phyloP scores from a whole-genome alignment of 2,329 filamentous ascomycete species.

The Cladosporium sp. region DNA sequence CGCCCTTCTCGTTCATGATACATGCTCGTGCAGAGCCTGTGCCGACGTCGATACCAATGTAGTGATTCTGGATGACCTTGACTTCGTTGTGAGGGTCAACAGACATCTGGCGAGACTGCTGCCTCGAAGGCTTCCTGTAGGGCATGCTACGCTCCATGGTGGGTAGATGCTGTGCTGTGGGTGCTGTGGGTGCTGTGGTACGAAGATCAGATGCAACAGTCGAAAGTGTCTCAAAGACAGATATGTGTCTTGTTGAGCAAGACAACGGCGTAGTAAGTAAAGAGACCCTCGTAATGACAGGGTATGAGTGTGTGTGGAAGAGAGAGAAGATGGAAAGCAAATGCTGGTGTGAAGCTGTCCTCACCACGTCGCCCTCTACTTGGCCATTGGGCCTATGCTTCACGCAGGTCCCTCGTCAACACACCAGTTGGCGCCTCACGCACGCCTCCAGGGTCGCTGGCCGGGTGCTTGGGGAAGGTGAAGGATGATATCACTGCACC shows the following conservation, averaged over 20 bases:
- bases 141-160: slow-evolving; percentile 26
- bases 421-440: background rate
- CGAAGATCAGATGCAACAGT: background rate
- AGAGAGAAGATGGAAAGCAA: background rate
- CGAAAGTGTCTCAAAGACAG: background rate
- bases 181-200: background rate
- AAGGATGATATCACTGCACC: slow-evolving; percentile 17
- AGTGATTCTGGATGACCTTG: slow-evolving; percentile 59
- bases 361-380: background rate
- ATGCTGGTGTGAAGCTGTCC: background rate
- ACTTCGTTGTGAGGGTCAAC: slow-evolving; percentile 58
- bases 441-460: background rate
- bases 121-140: slow-evolving; percentile 37
- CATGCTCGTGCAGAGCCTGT: slow-evolving; percentile 94
- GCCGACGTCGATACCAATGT: slow-evolving; percentile 91
- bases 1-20: slow-evolving; percentile 87
- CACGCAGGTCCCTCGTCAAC: slow-evolving; percentile 5
- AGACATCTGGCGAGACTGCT: slow-evolving; percentile 50
- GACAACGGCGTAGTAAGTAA: background rate
- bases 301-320: background rate
- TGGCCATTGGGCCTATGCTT: slow-evolving; percentile 11
- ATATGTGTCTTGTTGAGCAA: background rate
- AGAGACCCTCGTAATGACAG: background rate
- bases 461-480: slow-evolving; percentile 1
- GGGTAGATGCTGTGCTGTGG: slow-evolving; percentile 7